phyloP scores from a whole-genome alignment of 495 filamentous ascomycete species.

The Daldinia bambusicola region DNA sequence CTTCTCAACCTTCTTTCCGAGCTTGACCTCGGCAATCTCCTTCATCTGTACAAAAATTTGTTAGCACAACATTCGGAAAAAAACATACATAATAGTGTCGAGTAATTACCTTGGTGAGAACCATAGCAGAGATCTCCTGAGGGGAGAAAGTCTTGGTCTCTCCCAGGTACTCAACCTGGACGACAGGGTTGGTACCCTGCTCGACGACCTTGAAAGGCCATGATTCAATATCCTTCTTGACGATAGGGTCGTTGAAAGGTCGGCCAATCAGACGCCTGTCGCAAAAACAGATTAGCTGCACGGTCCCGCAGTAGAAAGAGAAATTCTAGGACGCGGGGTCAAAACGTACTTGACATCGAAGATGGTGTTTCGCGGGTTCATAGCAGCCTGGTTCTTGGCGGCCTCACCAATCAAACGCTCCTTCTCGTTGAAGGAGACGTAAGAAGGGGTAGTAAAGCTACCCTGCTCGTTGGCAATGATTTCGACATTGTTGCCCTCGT shows the following conservation, averaged over 20 bases:
- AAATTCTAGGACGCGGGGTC: neutral
- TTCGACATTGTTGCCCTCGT: conserved; percentile 98
- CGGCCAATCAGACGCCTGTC: conserved; percentile 90
- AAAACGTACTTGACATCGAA: conserved; percentile 89
- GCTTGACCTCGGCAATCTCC: conserved; percentile 96
- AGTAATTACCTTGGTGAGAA: conserved; percentile 79
- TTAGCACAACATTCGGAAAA: no score
- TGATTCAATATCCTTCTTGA: conserved; percentile 97
- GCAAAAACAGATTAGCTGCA: conserved; percentile 43
- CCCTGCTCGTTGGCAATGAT: conserved; percentile 99
- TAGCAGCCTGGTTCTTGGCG: conserved; percentile 99
- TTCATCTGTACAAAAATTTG: conserved; percentile 74
- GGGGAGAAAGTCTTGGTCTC: conserved; percentile 95
- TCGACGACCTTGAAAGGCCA: conserved; percentile 99
- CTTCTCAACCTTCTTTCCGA: conserved; percentile 97
- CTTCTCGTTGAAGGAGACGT: conserved; percentile 97
- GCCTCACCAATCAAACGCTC: conserved; percentile 99
- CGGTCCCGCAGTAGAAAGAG: neutral
- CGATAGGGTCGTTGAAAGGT: conserved; percentile 91
- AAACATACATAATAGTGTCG: conserved; percentile 1
- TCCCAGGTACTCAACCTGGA: conserved; percentile 95
- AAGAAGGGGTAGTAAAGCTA: conserved; percentile 97
- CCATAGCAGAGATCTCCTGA: conserved; percentile 98
- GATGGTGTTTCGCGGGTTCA: conserved; percentile 97
- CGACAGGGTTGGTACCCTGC: conserved; percentile 86